Conservation (phyloP, 116 monocot species). For the Posidonia oceanica region DNA sequence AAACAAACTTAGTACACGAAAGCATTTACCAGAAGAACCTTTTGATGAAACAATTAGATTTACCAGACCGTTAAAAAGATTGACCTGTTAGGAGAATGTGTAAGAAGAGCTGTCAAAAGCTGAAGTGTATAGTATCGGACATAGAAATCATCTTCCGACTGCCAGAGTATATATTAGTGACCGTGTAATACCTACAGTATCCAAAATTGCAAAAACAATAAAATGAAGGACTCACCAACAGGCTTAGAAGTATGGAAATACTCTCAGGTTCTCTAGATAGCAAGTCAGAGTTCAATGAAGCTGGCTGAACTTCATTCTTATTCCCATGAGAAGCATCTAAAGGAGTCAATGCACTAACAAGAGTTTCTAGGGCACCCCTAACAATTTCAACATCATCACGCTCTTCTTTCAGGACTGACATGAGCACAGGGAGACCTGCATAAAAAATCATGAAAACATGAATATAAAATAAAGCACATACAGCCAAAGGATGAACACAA, state of each 20-base stretch:
- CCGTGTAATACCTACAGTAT: background rate
- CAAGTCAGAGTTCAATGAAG: slow-evolving; percentile 78
- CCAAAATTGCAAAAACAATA: background rate
- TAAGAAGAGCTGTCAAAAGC: slow-evolving; percentile 90
- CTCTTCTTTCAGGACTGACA: slow-evolving; percentile 83
- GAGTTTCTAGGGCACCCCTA: slow-evolving; percentile 85
- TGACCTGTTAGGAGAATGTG: slow-evolving; percentile 81
- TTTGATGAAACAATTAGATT: background rate
- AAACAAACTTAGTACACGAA: slow-evolving; percentile 4
- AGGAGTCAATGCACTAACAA: slow-evolving; percentile 87
- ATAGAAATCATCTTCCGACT: slow-evolving; percentile 99
- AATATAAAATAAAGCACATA: background rate
- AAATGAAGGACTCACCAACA: slow-evolving; percentile 44
- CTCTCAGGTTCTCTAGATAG: slow-evolving; percentile 89
- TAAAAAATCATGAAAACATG: background rate
- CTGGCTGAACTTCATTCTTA: slow-evolving; percentile 80
- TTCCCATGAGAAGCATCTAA: slow-evolving; percentile 40
- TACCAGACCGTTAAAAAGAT: background rate
- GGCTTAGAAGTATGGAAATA: slow-evolving; percentile 84
- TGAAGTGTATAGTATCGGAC: slow-evolving; percentile 96
- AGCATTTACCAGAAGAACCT: background rate
- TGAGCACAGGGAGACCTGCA: slow-evolving; percentile 76
- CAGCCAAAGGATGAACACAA: background rate
- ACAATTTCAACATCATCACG: slow-evolving; percentile 85
- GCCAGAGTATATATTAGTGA: slow-evolving; percentile 8